Conservation (phyloP, 139 green algal species). For the Zygnema circumcarinatum region DNA sequence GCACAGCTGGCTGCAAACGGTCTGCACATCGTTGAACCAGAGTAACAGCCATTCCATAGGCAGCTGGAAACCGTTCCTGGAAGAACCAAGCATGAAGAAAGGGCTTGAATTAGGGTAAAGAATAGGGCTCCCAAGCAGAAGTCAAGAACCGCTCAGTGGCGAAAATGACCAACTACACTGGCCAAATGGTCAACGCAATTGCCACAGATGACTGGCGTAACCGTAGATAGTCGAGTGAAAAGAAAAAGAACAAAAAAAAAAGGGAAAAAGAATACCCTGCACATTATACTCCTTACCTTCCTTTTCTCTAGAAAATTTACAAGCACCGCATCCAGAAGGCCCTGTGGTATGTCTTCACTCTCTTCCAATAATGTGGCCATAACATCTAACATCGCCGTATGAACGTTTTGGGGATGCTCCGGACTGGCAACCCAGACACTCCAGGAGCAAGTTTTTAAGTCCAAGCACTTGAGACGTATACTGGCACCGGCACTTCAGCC, state of each 20-base stretch:
- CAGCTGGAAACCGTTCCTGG: constrained; percentile 57
- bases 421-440: constrained; percentile 23
- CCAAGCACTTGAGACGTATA: too few relatives aligned
- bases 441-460: too few relatives aligned
- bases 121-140: neutral
- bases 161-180: neutral
- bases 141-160: neutral
- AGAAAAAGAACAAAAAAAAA: too few relatives aligned
- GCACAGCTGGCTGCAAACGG: constrained; percentile 67
- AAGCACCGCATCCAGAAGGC: constrained; percentile 74
- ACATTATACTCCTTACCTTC: too few relatives aligned
- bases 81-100: constrained; percentile 5
- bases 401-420: constrained; percentile 44
- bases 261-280: too few relatives aligned
- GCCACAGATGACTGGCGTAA: too few relatives aligned
- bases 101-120: too few relatives aligned
- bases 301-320: constrained; percentile 57
- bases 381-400: constrained; percentile 55
- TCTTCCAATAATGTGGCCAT: constrained; percentile 69
- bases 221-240: too few relatives aligned
- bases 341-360: constrained; percentile 68
- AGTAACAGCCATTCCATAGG: constrained; percentile 55
- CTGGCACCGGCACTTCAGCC: too few relatives aligned
- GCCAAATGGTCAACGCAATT: too few relatives aligned
- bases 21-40: constrained; percentile 68